Percentiles rank a stretch among this genome's conserved stretches.
Conservation (phyloP, 192 early-diverging fungal genomes). For the Coemansia sp. region DNA sequence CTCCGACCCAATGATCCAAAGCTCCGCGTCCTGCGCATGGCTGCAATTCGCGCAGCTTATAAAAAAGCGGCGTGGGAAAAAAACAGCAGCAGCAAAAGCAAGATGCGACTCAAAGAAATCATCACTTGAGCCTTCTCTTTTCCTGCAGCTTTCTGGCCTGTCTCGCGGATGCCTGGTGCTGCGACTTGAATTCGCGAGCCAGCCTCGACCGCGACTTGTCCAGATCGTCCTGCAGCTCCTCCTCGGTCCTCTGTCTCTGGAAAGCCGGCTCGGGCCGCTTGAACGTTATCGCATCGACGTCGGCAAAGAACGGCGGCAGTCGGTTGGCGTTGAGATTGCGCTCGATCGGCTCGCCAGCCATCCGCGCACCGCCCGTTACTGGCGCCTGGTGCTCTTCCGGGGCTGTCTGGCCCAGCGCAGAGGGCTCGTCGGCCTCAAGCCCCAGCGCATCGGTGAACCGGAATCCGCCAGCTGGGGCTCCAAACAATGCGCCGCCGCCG, state of each 20-base stretch:
- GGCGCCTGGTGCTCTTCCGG: slow-evolving; percentile 18
- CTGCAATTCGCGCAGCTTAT: background rate
- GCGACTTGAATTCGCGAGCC: slow-evolving; percentile 38
- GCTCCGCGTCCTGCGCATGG: background rate
- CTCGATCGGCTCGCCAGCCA: slow-evolving; percentile 20
- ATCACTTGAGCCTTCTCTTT: slow-evolving; percentile 6
- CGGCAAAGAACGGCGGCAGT: slow-evolving; percentile 42
- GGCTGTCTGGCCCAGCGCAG: slow-evolving; percentile 10
- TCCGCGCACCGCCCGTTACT: slow-evolving; percentile 31
- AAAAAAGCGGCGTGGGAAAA: slow-evolving; percentile 10
- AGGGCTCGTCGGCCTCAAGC: slow-evolving; percentile 46
- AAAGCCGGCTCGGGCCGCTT: slow-evolving; percentile 39
- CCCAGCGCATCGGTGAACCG: slow-evolving; percentile 41
- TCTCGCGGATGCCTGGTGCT: slow-evolving; percentile 30
- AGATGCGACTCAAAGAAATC: no score
- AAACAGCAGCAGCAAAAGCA: no score
- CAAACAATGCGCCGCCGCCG: slow-evolving; percentile 25
- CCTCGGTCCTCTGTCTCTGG: slow-evolving; percentile 49
- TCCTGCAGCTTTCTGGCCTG: slow-evolving; percentile 30
- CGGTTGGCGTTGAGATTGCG: slow-evolving; percentile 51
- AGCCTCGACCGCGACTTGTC: slow-evolving; percentile 15
- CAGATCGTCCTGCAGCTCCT: slow-evolving; percentile 44
- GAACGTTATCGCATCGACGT: slow-evolving; percentile 38
- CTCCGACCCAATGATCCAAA: background rate
- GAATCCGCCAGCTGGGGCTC: slow-evolving; percentile 16